phyloP scores from a whole-genome alignment of 768 basidiomycete species.

The Boletus sp. region DNA sequence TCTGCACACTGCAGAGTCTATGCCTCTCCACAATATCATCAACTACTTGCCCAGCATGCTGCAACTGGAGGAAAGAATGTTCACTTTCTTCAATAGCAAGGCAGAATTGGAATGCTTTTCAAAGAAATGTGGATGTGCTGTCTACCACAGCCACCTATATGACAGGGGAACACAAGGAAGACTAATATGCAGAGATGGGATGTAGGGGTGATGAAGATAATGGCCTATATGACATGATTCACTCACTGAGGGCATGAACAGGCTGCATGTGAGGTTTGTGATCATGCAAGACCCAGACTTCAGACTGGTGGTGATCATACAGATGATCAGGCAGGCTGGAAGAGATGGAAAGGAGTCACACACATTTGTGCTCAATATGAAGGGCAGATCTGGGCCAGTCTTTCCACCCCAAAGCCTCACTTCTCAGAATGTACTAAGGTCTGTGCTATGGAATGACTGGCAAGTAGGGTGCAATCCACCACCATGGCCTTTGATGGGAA shows the following conservation, averaged over 20 bases:
- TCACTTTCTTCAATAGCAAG: background rate
- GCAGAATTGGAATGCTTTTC: too few relatives aligned
- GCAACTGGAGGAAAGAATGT: background rate
- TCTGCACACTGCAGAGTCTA: too few relatives aligned
- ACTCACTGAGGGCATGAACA: background rate
- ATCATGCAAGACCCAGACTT: background rate
- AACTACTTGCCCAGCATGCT: background rate
- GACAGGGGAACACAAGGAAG: too few relatives aligned
- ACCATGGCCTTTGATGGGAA: too few relatives aligned
- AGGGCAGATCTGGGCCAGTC: background rate
- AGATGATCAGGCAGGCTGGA: background rate
- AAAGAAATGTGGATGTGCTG: too few relatives aligned
- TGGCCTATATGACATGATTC: background rate
- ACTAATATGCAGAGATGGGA: background rate
- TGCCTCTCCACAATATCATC: background rate
- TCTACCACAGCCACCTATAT: background rate
- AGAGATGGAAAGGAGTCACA: background rate
- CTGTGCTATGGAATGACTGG: too few relatives aligned
- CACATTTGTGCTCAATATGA: background rate
- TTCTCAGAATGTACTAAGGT: too few relatives aligned
- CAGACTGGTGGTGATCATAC: background rate
- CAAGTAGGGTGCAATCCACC: too few relatives aligned
- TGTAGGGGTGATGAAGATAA: background rate
- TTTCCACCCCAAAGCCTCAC: too few relatives aligned
- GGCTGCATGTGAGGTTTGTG: background rate